Evolutionary conservation across 257 asterid genomes (phyloP), one percentile per base, ranked within the genome.

Genomic region (Mitragyna speciosa): DNA sequence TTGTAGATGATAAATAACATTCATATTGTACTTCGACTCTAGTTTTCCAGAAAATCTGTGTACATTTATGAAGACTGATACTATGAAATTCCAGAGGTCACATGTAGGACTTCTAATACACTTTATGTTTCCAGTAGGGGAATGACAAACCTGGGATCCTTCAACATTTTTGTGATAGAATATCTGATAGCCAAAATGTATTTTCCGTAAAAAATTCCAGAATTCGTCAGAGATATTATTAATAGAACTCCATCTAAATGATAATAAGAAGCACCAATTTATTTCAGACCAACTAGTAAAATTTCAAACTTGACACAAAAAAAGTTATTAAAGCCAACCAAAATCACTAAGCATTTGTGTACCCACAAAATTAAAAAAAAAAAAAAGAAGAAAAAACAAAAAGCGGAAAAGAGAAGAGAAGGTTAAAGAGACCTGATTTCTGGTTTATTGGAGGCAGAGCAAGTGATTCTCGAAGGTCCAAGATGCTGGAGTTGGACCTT

Each of bases 391-490:
- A 36, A 4, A 19, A 7, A 56, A 19, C 11, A 56, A 43, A 72
- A 45, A 2, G 8, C 8, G 3, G 14, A 5, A 49, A 19, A 2
- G 39, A 72, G 6, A 59, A 26, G 5, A 54, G 51, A 2, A 47
- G 70, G 70, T 17, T 12, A 52, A 54, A 36, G 47, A 61, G 70
- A 84, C 87, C 87, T 84, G 80, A 84, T 80, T 45, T 84, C 84
- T 10, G 82, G 81, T 49, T 84, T 73, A 30, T 84, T 67, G 80
- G 84, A 84, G 69, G 84, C 87, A 22, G 72, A 80, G 76, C 87
- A 84, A 63, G 78, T 77, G 45, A 80, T 30, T 1, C n/a, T 16
- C 28, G 70, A 70, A 47, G 16, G 58, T 58, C 16, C 73, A 22
- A 6, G 70, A 36, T 12, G 59, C 66, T 22, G 75, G 12, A 33